A percentile compares a stretch with the other conserved stretches of the same genome.
Evolutionary conservation across 1,284 basidiomycete genomes (phyloP).

Genomic region (Irpex sp.): DNA sequence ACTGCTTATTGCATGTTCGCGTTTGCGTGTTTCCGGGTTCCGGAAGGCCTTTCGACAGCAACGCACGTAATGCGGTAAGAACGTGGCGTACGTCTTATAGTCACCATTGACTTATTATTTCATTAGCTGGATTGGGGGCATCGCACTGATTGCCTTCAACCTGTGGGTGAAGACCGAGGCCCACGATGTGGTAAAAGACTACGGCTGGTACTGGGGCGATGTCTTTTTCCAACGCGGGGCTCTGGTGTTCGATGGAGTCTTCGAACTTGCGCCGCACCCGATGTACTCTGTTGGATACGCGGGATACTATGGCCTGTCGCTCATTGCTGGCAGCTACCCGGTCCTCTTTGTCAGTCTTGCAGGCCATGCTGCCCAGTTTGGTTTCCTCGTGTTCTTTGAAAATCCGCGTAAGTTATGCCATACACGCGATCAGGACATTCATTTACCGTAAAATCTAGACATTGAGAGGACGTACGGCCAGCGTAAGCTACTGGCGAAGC

Average conservation of each 20-base stretch:
- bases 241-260: slow-evolving; percentile 96
- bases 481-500: slow-evolving; percentile 81
- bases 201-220: slow-evolving; percentile 98
- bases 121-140: slow-evolving; percentile 80
- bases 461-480: slow-evolving; percentile 91
- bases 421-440: background rate
- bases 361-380: slow-evolving; percentile 93
- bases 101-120: background rate
- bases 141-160: slow-evolving; percentile 89
- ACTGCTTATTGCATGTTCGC: slow-evolving; percentile 95
- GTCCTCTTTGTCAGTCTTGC: slow-evolving; percentile 92
- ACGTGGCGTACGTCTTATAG: background rate
- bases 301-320: slow-evolving; percentile 94
- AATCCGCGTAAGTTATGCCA: slow-evolving; percentile 77
- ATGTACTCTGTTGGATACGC: slow-evolving; percentile 97
- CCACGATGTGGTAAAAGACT: slow-evolving; percentile 92
- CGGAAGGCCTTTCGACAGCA: slow-evolving; percentile 67
- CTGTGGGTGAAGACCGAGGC: slow-evolving; percentile 99
- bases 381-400: slow-evolving; percentile 95
- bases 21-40: slow-evolving; percentile 85
- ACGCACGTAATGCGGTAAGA: slow-evolving; percentile 76
- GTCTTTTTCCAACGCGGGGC: slow-evolving; percentile 92
- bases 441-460: slow-evolving; percentile 43
- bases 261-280: slow-evolving; percentile 88
- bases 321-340: slow-evolving; percentile 85